Percentiles rank a stretch among this genome's conserved stretches.
Evolutionary conservation across 768 basidiomycete genomes (phyloP).

Genomic region (Auriscalpium microsporum): DNA sequence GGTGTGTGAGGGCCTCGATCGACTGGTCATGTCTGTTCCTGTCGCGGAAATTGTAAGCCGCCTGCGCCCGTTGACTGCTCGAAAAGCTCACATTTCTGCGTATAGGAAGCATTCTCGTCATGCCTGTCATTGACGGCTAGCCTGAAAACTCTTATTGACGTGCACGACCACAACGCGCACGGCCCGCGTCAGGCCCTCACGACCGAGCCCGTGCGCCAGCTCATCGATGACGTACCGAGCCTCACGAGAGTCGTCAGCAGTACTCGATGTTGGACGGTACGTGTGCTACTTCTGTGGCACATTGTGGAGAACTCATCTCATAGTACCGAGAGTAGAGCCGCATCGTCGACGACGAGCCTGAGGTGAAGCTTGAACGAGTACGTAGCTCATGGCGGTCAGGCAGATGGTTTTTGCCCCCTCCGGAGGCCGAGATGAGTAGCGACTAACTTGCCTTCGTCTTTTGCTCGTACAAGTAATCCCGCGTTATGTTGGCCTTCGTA

Average conservation of each 20-base stretch:
- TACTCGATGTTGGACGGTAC: conserved; percentile 15
- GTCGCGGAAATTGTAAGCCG: conserved; percentile 8
- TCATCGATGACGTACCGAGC: conserved; percentile 9
- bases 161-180: conserved; percentile 4
- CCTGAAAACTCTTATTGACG: conserved; percentile 11
- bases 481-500: too few relatives aligned
- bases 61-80: neutral
- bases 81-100: too few relatives aligned
- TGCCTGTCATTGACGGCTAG: conserved; percentile 4
- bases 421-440: neutral
- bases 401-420: conserved; percentile 10
- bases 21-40: conserved; percentile 11
- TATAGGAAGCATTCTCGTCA: conserved; percentile 6
- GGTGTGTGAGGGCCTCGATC: conserved; percentile 8
- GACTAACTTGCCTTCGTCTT: too few relatives aligned
- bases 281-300: neutral
- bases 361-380: conserved; percentile 10
- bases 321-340: too few relatives aligned
- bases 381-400: conserved; percentile 6
- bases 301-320: too few relatives aligned
- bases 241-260: conserved; percentile 11
- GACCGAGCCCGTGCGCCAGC: conserved; percentile 9
- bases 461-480: too few relatives aligned
- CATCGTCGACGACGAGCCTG: neutral
- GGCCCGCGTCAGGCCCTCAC: conserved; percentile 9